Conservation (phyloP, 352 stramenopile species). For the Thalassiosira exigua region DNA sequence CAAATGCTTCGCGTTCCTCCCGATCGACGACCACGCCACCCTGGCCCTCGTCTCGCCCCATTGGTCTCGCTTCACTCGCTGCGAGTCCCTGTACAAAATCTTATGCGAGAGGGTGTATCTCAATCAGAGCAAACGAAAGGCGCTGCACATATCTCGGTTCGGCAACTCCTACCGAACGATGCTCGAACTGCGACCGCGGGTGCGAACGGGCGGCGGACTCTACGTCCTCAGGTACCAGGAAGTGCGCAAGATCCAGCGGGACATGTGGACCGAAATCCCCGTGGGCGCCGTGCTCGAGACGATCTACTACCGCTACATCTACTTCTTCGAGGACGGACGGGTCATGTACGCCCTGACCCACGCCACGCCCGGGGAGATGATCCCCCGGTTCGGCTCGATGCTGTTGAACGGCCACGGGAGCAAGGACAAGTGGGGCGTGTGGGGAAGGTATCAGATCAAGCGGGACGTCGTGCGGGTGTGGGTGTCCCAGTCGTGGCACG, state of each 20-base stretch:
- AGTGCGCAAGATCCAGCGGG: slow-evolving; percentile 71
- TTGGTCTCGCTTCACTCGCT: too few relatives aligned
- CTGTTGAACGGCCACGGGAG: slow-evolving; percentile 36
- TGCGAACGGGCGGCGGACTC: slow-evolving; percentile 67
- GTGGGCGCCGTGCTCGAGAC: slow-evolving; percentile 73
- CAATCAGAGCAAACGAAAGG: slow-evolving; percentile 73
- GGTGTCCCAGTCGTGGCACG: slow-evolving; percentile 67
- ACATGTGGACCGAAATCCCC: slow-evolving; percentile 83
- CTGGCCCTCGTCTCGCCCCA: too few relatives aligned
- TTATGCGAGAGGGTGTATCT: too few relatives aligned
- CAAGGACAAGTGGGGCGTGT: slow-evolving; percentile 62
- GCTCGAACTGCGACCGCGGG: slow-evolving; percentile 70
- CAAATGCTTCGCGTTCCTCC: too few relatives aligned
- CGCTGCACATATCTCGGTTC: slow-evolving; percentile 68
- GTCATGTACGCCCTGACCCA: slow-evolving; percentile 76
- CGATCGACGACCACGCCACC: too few relatives aligned
- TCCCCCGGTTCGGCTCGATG: slow-evolving; percentile 64
- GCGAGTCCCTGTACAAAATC: too few relatives aligned
- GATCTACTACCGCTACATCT: slow-evolving; percentile 76
- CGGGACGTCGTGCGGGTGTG: slow-evolving; percentile 66
- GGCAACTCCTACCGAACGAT: slow-evolving; percentile 73
- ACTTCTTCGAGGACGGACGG: slow-evolving; percentile 82
- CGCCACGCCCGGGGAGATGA: slow-evolving; percentile 70
- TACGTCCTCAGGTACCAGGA: slow-evolving; percentile 77
- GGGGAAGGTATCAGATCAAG: slow-evolving; percentile 71